phyloP scores from a whole-genome alignment of 768 basidiomycete species.

The Amanita thiersii region DNA sequence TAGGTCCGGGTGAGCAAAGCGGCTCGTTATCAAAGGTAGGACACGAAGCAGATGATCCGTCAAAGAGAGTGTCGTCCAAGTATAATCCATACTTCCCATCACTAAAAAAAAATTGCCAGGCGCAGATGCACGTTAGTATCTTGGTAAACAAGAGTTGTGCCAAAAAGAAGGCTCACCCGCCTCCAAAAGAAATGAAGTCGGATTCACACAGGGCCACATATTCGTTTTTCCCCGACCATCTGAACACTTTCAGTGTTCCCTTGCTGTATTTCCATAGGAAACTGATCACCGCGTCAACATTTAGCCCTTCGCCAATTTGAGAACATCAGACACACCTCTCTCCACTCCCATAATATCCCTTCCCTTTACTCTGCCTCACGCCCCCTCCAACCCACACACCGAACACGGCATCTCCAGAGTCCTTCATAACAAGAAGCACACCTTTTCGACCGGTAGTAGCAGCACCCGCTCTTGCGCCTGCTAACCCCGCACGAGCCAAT shows the following conservation, averaged over 20 bases:
- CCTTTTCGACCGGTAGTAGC: neutral
- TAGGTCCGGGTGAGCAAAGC: slow-evolving; percentile 48
- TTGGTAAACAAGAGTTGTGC: slow-evolving; percentile 1
- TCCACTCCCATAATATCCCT: slow-evolving; percentile 79
- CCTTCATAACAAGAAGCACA: slow-evolving; percentile 53
- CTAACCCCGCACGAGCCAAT: slow-evolving; percentile 27
- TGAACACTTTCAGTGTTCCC: slow-evolving; percentile 51
- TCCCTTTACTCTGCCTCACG: slow-evolving; percentile 46
- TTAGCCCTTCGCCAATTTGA: neutral
- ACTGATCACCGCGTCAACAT: slow-evolving; percentile 25
- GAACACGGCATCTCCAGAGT: slow-evolving; percentile 58
- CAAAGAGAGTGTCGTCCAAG: slow-evolving; percentile 71
- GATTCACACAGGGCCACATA: slow-evolving; percentile 85
- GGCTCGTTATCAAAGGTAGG: slow-evolving; percentile 86
- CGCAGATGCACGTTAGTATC: neutral
- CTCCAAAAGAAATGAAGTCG: slow-evolving; percentile 80
- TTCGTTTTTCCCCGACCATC: slow-evolving; percentile 83
- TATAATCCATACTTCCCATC: slow-evolving; percentile 88
- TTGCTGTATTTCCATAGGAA: slow-evolving; percentile 69
- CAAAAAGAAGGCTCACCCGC: slow-evolving; percentile 57
- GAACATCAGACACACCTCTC: slow-evolving; percentile 57
- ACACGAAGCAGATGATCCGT: slow-evolving; percentile 79
- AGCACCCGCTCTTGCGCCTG: neutral
- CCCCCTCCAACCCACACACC: slow-evolving; percentile 83
- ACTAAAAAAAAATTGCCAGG: slow-evolving; percentile 26